Evolutionary conservation across 2,329 filamentous ascomycete species (phyloP), one percentile per base, ranked within the genome.

Genomic region (Claviceps digitariae): DNA sequence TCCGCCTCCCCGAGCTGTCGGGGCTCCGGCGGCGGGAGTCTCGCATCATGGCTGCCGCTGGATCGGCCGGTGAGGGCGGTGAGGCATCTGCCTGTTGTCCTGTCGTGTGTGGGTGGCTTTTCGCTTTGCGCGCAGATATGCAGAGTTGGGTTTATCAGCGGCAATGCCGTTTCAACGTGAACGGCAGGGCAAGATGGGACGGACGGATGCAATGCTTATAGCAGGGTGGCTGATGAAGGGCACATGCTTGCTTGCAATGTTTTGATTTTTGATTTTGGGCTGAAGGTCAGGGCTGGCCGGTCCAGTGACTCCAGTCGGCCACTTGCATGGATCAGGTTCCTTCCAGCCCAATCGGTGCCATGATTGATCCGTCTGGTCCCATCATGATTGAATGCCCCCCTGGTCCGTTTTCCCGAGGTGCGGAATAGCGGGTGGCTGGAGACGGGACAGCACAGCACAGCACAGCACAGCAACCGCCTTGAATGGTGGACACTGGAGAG

Each of bases 1-100:
- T 64, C 70, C 75, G 74, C 64, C 76, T 74, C 64, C 74, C 71
- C 63, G 72, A 72, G 70, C 72, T 72, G 61, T 79, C 77, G 54
- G 74, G 75, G 68, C 76, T 79, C 70, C 76, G 74, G 62, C 73
- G 74, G 65, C 76, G 75, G 67, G 72, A 69, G 63, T 74, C 72
- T 70, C 73, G 71, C 75, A 78, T 75, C 74, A 75, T 79, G 64
- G 64, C 70, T 59, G 62, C 62, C 58, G 59, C 54, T 61, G 57
- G 54, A 54, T 57, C 58, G 57, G 57, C 58, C 58, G 17, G 43
- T n/a, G 36, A 48, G 48, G 44, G 54, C 48, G 44, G 51, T 38
- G 43, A 51, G 48, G 34, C 51, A 53, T 53, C 51, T 50, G 50
- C 46, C 41, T 55, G 52, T 53, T 56, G 55, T 48, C 51, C 44